Evolutionary conservation across 2,329 filamentous ascomycete genomes (phyloP).

Genomic region (Truncatella angustata): DNA sequence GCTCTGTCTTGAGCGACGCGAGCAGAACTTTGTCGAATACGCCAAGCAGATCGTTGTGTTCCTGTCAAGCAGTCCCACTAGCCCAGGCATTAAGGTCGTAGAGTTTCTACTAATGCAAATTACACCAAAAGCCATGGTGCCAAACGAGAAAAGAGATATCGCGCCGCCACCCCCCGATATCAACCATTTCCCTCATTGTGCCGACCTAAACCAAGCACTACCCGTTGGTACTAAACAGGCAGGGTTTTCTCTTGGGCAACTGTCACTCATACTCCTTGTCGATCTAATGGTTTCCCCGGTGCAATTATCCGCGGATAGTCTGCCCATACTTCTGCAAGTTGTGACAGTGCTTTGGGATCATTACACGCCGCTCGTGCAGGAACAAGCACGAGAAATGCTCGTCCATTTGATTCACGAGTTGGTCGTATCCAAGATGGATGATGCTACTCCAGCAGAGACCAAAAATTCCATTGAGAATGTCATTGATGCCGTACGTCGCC

Average conservation of each 20-base stretch:
- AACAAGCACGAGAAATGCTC: conserved; percentile 95
- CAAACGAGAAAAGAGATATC: conserved; percentile 74
- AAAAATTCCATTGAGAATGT: conserved; percentile 82
- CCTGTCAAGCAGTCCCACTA: conserved; percentile 72
- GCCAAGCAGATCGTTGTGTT: conserved; percentile 98
- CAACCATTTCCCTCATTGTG: conserved; percentile 79
- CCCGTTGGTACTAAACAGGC: conserved; percentile 89
- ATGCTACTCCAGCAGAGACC: conserved; percentile 57
- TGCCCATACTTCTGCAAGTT: conserved; percentile 85
- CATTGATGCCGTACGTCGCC: conserved; percentile 80
- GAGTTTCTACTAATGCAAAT: conserved; percentile 92
- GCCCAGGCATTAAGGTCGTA: conserved; percentile 83
- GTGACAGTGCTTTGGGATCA: conserved; percentile 96
- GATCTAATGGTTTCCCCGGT: conserved; percentile 95
- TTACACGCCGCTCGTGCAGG: conserved; percentile 90
- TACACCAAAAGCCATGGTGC: conserved; percentile 94
- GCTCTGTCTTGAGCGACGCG: conserved; percentile 86
- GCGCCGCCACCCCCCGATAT: conserved; percentile 71
- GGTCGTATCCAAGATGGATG: conserved; percentile 76
- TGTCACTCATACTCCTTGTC: conserved; percentile 89
- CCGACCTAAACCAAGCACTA: conserved; percentile 75
- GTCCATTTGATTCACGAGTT: conserved; percentile 96
- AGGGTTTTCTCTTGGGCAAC: conserved; percentile 86
- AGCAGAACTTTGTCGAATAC: conserved; percentile 97
- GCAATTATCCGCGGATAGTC: conserved; percentile 72